These are phyloP conservation scores for Cydonia oblonga DNA, from an alignment of 331 rosid genomes.

Conservation along the genomic window DNA sequence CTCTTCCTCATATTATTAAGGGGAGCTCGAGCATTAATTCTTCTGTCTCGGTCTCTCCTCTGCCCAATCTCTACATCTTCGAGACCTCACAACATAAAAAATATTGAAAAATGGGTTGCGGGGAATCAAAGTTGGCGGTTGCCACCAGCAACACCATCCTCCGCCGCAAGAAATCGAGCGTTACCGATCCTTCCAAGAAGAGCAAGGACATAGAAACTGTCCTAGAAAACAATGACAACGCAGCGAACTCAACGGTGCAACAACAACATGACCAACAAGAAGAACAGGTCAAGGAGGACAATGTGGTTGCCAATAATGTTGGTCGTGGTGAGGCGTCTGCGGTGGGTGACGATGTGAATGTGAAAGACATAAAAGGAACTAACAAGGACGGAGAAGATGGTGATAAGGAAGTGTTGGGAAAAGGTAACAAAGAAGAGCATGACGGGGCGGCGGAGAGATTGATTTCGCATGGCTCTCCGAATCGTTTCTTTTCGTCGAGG, in stretches of 20 bases:
- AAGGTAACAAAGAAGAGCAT: not conserved
- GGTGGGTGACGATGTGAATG: not conserved
- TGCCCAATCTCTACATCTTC: not conserved
- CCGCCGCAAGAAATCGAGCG: constrained; percentile 32
- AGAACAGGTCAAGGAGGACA: not conserved
- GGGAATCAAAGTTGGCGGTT: constrained; percentile 70
- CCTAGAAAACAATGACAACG: not conserved
- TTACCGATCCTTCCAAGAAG: not conserved
- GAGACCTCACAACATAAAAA: not conserved
- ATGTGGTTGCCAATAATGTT: not conserved
- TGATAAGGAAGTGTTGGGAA: not conserved
- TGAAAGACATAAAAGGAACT: constrained; percentile 5
- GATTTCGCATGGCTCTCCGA: constrained; percentile 16
- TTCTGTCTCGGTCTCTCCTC: not conserved
- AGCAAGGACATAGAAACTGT: constrained; percentile 16
- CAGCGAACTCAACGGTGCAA: not conserved
- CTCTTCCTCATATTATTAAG: not conserved
- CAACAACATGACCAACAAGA: not conserved
- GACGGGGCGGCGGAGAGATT: constrained; percentile 6
- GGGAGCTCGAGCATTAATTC: not conserved
- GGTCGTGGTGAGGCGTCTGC: not conserved
- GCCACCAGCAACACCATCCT: constrained; percentile 41
- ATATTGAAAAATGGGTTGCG: constrained; percentile 62
- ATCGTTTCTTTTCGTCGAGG: constrained; percentile 18
- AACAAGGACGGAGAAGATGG: not conserved